phyloP scores from a whole-genome alignment of 2,329 filamentous ascomycete genomes.

The Aspergillus clavatus region DNA sequence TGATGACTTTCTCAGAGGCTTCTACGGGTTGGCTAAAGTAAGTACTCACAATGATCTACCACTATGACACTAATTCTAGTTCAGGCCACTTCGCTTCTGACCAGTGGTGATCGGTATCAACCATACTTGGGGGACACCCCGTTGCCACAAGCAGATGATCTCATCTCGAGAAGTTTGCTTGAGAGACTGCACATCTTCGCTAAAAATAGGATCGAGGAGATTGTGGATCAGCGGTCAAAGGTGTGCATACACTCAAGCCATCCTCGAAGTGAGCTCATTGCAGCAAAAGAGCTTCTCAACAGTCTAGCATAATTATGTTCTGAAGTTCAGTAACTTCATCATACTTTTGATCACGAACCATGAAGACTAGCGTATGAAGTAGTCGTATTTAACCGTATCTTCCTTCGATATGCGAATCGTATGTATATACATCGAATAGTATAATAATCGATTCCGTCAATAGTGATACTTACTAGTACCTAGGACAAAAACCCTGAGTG shows the following conservation, averaged over 20 bases:
- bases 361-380: no score
- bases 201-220: slow-evolving; percentile 31
- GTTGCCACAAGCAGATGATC: slow-evolving; percentile 7
- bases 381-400: no score
- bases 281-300: slow-evolving; percentile 39
- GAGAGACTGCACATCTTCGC: slow-evolving; percentile 35
- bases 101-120: slow-evolving; percentile 12
- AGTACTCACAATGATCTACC: slow-evolving; percentile 19
- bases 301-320: slow-evolving; percentile 13
- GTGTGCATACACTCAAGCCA: slow-evolving; percentile 27
- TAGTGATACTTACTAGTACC: no score
- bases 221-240: slow-evolving; percentile 32
- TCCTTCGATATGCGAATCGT: no score
- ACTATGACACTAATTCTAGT: neutral
- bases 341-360: neutral
- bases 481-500: no score
- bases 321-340: neutral
- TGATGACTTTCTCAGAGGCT: slow-evolving; percentile 84
- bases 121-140: slow-evolving; percentile 3
- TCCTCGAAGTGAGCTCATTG: slow-evolving; percentile 38
- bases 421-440: no score
- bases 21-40: slow-evolving; percentile 83
- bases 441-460: no score
- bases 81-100: slow-evolving; percentile 27
- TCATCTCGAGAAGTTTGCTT: slow-evolving; percentile 22